Evolutionary conservation across 108 stramenopile species (phyloP), one percentile per base, ranked within the genome.

Genomic region (Pelagomonas calceolata): DNA sequence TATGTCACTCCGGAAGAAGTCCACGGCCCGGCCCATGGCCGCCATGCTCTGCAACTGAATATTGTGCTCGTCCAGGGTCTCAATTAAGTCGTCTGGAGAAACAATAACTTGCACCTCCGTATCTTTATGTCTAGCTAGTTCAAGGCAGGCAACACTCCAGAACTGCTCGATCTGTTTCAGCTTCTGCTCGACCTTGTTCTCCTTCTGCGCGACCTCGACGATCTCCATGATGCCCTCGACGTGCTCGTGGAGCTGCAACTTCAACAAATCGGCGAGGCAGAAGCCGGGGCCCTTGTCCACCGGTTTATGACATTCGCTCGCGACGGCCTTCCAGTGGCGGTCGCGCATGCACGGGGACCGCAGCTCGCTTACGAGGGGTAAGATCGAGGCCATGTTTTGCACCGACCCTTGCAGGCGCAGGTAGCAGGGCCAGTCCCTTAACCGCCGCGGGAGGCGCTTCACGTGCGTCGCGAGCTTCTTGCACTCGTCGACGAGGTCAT

Each of bases 61-160:
- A 26, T 76, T 76, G 71, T 83, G 79, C 44, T 78, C 82, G 51
- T 83, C 82, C 30, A 83, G 70, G n/a, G 68, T 64, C 36, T 83
- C 82, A 14, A 80, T n/a, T 31, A 75, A 32, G 18, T 76, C 78
- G 32, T 82, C 81, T 0, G 78, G 73, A 12, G 75, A 36, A 15
- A 65, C 68, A 30, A 82, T 75, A 34, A 82, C 32, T 10, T 31
- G 33, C 10, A 82, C 65, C 34, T 79, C 81, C 21, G 75, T 78
- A 43, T 82, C 75, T 34, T 63, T 65, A 69, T 83, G 74, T 33
- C 67, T 63, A 34, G 21, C 30, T 4, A 71, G 72, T 37, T 64
- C 29, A 30, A 83, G 39, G 32, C 64, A 21, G 43, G 65, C 46
- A 3, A 33, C 60, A 31, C 18, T 32, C 82, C 82, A 83, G 18